Percentiles rank a stretch among this genome's conserved stretches.
These are phyloP conservation scores for Coniochaeta sp. DNA, from an alignment of 2,329 filamentous ascomycete genomes.

Conservation along the genomic window DNA sequence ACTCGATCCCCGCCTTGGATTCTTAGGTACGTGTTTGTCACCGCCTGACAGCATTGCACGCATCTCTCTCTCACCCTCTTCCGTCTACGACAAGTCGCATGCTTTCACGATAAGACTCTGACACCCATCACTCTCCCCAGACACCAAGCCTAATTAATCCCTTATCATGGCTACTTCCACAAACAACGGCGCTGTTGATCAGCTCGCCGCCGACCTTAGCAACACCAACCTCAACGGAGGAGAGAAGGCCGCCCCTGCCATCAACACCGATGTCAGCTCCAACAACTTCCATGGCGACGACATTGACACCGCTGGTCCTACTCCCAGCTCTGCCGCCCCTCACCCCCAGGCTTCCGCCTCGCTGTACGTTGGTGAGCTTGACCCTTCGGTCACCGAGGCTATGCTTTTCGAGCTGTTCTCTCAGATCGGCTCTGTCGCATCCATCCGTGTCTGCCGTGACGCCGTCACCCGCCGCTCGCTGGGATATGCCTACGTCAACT, in stretches of 20 bases:
- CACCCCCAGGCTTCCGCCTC: conserved; percentile 92
- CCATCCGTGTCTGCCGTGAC: conserved; percentile 98
- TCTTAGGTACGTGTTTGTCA: conserved; percentile 4
- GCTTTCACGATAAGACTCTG: background rate
- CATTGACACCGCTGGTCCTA: conserved; percentile 57
- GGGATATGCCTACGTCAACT: conserved; percentile 99
- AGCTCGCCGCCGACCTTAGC: conserved; percentile 72
- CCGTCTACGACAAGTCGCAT: background rate
- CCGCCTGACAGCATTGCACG: background rate
- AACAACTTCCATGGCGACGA: conserved; percentile 47
- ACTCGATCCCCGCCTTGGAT: conserved; percentile 3
- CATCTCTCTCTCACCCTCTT: background rate
- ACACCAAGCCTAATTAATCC: conserved; percentile 15
- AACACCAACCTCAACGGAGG: conserved; percentile 62
- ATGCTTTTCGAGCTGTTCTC: conserved; percentile 99
- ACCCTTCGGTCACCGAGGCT: conserved; percentile 94
- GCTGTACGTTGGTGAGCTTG: conserved; percentile 97
- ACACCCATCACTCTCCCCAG: conserved; percentile 9
- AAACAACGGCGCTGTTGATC: conserved; percentile 59
- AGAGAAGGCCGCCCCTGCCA: conserved; percentile 57
- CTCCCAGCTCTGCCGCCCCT: conserved; percentile 64
- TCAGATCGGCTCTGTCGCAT: conserved; percentile 96
- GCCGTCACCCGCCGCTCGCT: conserved; percentile 97
- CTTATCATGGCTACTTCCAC: conserved; percentile 54
- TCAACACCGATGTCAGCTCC: conserved; percentile 65